Percentiles rank a stretch among this genome's conserved stretches.
phyloP scores from a whole-genome alignment of 805 yeast genomes.

The Candida orba region DNA sequence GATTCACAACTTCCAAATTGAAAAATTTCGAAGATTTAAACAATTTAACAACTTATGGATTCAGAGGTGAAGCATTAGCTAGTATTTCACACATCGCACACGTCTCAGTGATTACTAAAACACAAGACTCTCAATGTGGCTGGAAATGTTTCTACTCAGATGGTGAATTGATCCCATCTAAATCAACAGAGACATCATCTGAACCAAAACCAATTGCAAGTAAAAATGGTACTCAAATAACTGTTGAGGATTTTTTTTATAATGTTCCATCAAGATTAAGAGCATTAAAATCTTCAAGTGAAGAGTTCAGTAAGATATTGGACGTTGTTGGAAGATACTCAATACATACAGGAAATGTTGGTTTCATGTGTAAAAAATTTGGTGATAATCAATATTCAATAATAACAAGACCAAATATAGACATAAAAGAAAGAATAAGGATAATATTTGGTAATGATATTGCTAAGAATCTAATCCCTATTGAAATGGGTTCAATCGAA shows the following conservation, averaged over 20 bases:
- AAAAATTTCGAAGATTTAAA: slow-evolving; percentile 65
- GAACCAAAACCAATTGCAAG: slow-evolving; percentile 80
- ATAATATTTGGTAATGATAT: slow-evolving; percentile 62
- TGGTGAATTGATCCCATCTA: slow-evolving; percentile 50
- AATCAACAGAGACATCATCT: slow-evolving; percentile 25
- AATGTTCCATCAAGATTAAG: slow-evolving; percentile 75
- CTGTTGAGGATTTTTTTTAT: slow-evolving; percentile 84
- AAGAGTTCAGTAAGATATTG: slow-evolving; percentile 69
- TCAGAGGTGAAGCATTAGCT: slow-evolving; percentile 95
- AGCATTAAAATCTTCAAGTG: slow-evolving; percentile 57
- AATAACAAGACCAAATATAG: slow-evolving; percentile 43
- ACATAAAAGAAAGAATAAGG: slow-evolving; percentile 63
- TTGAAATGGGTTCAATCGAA: slow-evolving; percentile 29
- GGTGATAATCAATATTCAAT: slow-evolving; percentile 70
- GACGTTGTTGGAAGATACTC: slow-evolving; percentile 84
- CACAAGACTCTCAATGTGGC: slow-evolving; percentile 53
- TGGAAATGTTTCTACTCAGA: slow-evolving; percentile 60
- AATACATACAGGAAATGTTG: slow-evolving; percentile 60
- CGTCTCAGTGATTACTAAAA: slow-evolving; percentile 72
- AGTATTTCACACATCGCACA: slow-evolving; percentile 88
- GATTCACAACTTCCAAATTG: slow-evolving; percentile 90
- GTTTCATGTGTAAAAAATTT: slow-evolving; percentile 70
- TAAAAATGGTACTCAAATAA: slow-evolving; percentile 73
- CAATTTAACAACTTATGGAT: slow-evolving; percentile 76
- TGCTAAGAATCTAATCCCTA: slow-evolving; percentile 53